Evolutionary conservation across 73 alveolate species (phyloP), one percentile per base, ranked within the genome.

Genomic region (Uronychia setigera): DNA sequence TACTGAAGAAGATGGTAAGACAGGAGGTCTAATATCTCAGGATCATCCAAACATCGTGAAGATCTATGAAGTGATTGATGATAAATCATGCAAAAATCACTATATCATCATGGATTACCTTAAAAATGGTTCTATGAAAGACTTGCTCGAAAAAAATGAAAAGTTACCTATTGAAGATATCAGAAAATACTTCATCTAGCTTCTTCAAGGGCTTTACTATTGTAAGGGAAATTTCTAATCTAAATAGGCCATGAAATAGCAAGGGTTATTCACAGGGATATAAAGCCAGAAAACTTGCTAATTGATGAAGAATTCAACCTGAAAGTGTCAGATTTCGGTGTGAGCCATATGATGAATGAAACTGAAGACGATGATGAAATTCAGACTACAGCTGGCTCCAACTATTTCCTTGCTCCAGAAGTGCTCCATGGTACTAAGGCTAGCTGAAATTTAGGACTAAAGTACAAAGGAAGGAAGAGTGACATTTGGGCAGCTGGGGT

Each of bases 211-310:
- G 25, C n/a, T 89, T 26, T 84, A 84, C 29, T 89, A 79, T 74
- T 58, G 90, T 46, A 46, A 46, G n/a, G n/a, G 67, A 5, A 11
- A 5, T 46, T 46, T 46, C 67, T 46, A 19, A 46, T 5, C 67
- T 11, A 46, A 5, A 5, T 46, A 46, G 67, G 67, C 76, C 95
- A 90, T 1, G 91, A 89, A 75, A 85, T 80, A 27, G 87, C 81
- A 1, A 91, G 94, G n/a, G 90, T 95, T 31, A 89, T 93, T 35
- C 98, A 95, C 90, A 58, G 98, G 81, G 98, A 95, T 85, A 89
- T 95, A 27, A 92, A 95, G 82, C 98, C 98, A 1, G 98, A 95
- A 79, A 95, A 95, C 89, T 81, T 95, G 77, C 85, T 95, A 80
- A 81, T 95, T 28, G 95, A 95, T 84, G 92, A 93, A 77, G 74